phyloP scores from a whole-genome alignment of 2,329 filamentous ascomycete species.

The Aspergillus floridensis region DNA sequence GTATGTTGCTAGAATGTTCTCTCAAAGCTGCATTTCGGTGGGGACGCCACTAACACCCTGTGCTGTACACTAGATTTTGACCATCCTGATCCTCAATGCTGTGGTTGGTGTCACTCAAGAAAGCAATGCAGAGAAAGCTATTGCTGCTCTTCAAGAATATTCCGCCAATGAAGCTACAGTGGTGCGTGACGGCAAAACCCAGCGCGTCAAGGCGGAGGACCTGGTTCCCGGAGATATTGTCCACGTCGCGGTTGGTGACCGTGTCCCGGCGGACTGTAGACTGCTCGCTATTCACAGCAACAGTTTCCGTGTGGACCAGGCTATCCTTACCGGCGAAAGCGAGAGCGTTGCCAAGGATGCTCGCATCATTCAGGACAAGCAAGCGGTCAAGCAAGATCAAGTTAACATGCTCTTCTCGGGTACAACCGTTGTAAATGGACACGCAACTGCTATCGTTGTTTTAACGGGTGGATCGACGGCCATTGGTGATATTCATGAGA shows the following conservation, averaged over 20 bases:
- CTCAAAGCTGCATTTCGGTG: not conserved
- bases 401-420: conserved; percentile 98
- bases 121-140: conserved; percentile 97
- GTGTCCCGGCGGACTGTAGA: conserved; percentile 92
- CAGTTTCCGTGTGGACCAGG: conserved; percentile 94
- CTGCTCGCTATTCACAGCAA: conserved; percentile 91
- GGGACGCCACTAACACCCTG: conserved; percentile 17
- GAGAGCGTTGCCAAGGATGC: conserved; percentile 91
- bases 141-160: conserved; percentile 96
- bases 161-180: conserved; percentile 97
- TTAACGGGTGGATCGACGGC: conserved; percentile 86
- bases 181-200: conserved; percentile 75
- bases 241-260: conserved; percentile 82
- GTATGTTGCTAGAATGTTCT: conserved; percentile 55
- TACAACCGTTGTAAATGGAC: conserved; percentile 92
- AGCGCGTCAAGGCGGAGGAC: conserved; percentile 90
- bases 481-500: conserved; percentile 98
- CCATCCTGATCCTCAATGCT: conserved; percentile 93
- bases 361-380: conserved; percentile 65
- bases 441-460: conserved; percentile 86
- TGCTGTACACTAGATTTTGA: conserved; percentile 68
- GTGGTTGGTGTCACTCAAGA: conserved; percentile 98
- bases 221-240: conserved; percentile 93
- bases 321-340: conserved; percentile 94
- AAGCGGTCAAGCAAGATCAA: conserved; percentile 96